Evolutionary conservation across 2,329 filamentous ascomycete genomes (phyloP).

Genomic region (Septoria linicola): DNA sequence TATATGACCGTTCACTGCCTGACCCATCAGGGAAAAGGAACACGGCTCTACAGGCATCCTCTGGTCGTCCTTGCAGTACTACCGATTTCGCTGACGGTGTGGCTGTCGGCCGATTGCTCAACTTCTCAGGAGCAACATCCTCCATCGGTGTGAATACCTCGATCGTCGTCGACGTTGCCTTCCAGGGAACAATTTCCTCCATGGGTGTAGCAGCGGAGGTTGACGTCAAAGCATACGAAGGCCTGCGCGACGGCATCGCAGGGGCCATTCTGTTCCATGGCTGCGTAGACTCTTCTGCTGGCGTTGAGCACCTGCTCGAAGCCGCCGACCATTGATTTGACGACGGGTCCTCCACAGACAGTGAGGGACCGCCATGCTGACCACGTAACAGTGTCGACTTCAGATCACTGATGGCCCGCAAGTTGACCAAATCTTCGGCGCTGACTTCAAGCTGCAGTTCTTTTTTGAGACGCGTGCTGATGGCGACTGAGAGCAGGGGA

Average conservation of each 20-base stretch:
- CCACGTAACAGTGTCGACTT: slow-evolving; percentile 9
- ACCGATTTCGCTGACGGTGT: slow-evolving; percentile 3
- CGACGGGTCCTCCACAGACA: background rate
- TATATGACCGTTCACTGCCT: slow-evolving; percentile 5
- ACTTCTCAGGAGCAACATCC: background rate
- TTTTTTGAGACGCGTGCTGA: slow-evolving; percentile 8
- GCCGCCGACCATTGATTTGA: background rate
- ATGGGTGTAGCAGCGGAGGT: slow-evolving; percentile 8
- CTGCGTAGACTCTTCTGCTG: background rate
- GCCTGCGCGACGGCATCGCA: background rate
- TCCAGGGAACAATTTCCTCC: slow-evolving; percentile 7
- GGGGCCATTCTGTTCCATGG: background rate
- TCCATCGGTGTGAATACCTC: background rate
- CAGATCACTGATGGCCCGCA: slow-evolving; percentile 9
- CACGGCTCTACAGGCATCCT: background rate
- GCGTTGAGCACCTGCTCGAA: background rate
- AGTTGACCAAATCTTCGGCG: slow-evolving; percentile 9
- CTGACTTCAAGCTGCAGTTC: slow-evolving; percentile 7
- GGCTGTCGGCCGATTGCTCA: background rate
- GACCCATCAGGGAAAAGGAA: slow-evolving; percentile 13
- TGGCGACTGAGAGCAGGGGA: slow-evolving; percentile 7
- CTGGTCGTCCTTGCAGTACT: slow-evolving; percentile 9
- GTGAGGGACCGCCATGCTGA: background rate
- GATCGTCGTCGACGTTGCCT: background rate
- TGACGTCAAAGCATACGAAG: background rate